phyloP scores from a whole-genome alignment of 2,329 filamentous ascomycete genomes.

The Aureobasidium sp. region DNA sequence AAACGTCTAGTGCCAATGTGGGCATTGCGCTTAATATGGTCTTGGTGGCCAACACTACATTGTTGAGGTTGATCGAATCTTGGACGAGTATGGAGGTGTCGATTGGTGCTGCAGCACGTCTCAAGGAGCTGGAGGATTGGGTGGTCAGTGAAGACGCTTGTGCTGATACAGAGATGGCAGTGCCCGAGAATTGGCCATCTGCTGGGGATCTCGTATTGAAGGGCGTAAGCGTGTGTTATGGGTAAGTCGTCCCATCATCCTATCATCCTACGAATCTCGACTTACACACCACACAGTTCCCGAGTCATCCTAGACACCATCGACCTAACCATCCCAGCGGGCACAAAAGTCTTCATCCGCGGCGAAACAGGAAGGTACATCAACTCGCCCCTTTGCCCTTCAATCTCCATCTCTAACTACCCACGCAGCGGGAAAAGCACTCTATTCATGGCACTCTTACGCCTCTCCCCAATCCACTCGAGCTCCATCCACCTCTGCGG shows the following conservation, averaged over 20 bases:
- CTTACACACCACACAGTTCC: not conserved
- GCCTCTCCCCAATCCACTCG: constrained; percentile 39
- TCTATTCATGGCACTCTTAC: constrained; percentile 42
- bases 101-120: constrained; percentile 47
- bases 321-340: constrained; percentile 39
- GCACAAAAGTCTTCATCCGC: constrained; percentile 45
- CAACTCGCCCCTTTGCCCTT: too few species aligned
- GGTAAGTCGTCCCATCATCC: not conserved
- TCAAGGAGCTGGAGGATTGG: constrained; percentile 39
- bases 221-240: constrained; percentile 42
- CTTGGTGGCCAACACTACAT: constrained; percentile 44
- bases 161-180: constrained; percentile 43
- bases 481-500: constrained; percentile 43
- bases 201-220: constrained; percentile 65
- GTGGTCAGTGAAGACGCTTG: not conserved
- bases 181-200: constrained; percentile 68
- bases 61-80: constrained; percentile 41
- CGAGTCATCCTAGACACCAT: constrained; percentile 26
- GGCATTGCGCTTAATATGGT: constrained; percentile 47
- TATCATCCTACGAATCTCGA: too few species aligned
- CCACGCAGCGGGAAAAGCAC: constrained; percentile 44
- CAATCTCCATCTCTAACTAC: too few species aligned
- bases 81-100: constrained; percentile 52
- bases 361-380: constrained; percentile 41
- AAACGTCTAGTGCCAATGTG: constrained; percentile 40